Percentiles rank a stretch among this genome's conserved stretches.
Conservation (phyloP, 1,139 yeast species). For the Debaryomyces robertsiae region DNA sequence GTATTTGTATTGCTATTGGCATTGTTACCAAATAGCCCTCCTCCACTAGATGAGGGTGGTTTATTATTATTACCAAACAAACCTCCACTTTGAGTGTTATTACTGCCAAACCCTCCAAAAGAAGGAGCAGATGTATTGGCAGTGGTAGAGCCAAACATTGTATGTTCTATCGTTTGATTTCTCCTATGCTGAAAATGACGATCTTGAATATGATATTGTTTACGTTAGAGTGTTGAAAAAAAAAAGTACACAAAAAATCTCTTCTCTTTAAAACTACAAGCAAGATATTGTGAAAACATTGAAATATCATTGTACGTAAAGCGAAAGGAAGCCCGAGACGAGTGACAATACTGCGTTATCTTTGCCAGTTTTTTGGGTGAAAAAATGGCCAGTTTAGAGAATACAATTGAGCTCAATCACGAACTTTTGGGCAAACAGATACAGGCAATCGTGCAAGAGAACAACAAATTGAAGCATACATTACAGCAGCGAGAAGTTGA, state of each 20-base stretch:
- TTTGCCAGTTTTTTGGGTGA: background rate
- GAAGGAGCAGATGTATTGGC: constrained; percentile 16
- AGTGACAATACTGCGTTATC: too few relatives aligned
- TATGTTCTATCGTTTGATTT: background rate
- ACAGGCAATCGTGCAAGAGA: constrained; percentile 7
- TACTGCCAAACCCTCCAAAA: constrained; percentile 25
- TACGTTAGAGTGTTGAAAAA: constrained; percentile 2
- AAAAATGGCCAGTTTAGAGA: background rate
- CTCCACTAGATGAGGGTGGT: constrained; percentile 7
- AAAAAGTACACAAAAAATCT: constrained; percentile 8
- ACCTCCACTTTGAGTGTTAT: constrained; percentile 19
- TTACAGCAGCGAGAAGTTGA: constrained; percentile 8
- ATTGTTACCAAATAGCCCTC: constrained; percentile 10
- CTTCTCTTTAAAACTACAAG: constrained; percentile 1
- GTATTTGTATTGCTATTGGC: constrained; percentile 14
- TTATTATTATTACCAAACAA: constrained; percentile 18
- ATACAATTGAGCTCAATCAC: constrained; percentile 5
- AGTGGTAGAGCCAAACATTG: constrained; percentile 23
- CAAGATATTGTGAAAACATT: background rate
- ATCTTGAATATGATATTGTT: constrained; percentile 1
- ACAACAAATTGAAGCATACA: constrained; percentile 3
- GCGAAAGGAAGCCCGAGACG: too few relatives aligned
- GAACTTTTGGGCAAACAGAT: constrained; percentile 9
- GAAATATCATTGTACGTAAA: too few relatives aligned
- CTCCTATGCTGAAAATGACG: background rate